Evolutionary conservation across 805 yeast species (phyloP), one percentile per base, ranked within the genome.

Genomic region (Wickerhamomyces kurtzmanii): DNA sequence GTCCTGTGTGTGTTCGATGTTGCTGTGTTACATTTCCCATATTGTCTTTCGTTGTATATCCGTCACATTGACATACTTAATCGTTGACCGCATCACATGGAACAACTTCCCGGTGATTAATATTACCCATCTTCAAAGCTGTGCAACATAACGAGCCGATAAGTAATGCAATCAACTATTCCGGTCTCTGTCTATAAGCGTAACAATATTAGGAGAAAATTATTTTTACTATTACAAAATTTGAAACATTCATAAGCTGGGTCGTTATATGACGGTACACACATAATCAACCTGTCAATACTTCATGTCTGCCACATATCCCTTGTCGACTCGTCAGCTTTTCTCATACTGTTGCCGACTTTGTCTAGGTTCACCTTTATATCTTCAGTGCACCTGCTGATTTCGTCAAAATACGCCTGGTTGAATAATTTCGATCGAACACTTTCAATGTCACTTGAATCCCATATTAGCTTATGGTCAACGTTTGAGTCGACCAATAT

Each of bases 281-380:
- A n/a, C n/a, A n/a, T n/a, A n/a, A n/a, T n/a, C n/a, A n/a, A n/a
- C 12, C 6, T 21, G 12, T 21, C 12, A 13, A 9, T 21, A 11
- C 9, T 21, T n/a, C 12, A 21, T 23, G 19, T 23, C 17, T 9
- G 26, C 14, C 74, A 69, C 32, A 62, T 44, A 22, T 55, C 60
- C 36, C 54, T 57, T 5, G 63, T 58, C 9, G 55, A 50, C 11
- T 57, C 59, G 37, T 68, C 75, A 28, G 69, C 65, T 12, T 44
- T 45, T 38, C 57, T 55, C 55, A 70, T 66, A n/a, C 61, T 50
- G 23, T 58, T 59, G 4, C 75, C 74, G 10, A 80, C 74, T 8
- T 54, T 54, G 17, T 63, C 69, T 22, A 81, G 57, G 31, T 64
- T 61, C 13, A 40, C 47, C 20, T 65, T 58, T 5, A 78, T 68